A percentile compares a stretch with the other conserved stretches of the same genome.
These are phyloP conservation scores for Hymenoscyphus scutula DNA, from an alignment of 2,329 filamentous ascomycete genomes.

Conservation along the genomic window DNA sequence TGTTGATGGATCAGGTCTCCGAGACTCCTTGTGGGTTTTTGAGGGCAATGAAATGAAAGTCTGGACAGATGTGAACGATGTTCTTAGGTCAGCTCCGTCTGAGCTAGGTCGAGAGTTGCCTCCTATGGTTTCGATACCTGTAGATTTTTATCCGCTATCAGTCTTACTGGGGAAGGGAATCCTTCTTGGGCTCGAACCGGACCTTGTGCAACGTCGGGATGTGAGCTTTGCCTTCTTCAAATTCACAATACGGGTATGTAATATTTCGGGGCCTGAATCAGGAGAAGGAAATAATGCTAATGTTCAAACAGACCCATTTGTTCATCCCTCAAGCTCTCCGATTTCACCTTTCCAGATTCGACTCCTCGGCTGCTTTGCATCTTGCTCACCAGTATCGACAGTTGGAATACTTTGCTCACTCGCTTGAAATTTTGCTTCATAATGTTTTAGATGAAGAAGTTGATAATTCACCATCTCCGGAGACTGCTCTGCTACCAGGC, in stretches of 20 bases:
- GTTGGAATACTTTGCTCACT: slow-evolving; percentile 89
- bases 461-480: slow-evolving; percentile 64
- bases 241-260: slow-evolving; percentile 77
- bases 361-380: slow-evolving; percentile 75
- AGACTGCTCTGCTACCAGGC: slow-evolving; percentile 62
- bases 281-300: slow-evolving; percentile 16
- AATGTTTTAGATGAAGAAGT: slow-evolving; percentile 94
- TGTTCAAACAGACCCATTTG: slow-evolving; percentile 70
- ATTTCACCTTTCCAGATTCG: slow-evolving; percentile 72
- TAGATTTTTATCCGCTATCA: slow-evolving; percentile 96
- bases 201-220: slow-evolving; percentile 89
- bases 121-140: slow-evolving; percentile 69
- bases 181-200: slow-evolving; percentile 84
- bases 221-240: slow-evolving; percentile 87
- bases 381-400: slow-evolving; percentile 83
- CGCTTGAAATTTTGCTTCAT: slow-evolving; percentile 86
- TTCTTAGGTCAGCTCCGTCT: slow-evolving; percentile 67
- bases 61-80: slow-evolving; percentile 86
- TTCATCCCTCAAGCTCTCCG: slow-evolving; percentile 87
- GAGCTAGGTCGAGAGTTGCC: slow-evolving; percentile 69
- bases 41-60: slow-evolving; percentile 81
- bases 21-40: slow-evolving; percentile 92
- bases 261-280: too few relatives aligned
- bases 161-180: slow-evolving; percentile 87
- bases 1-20: slow-evolving; percentile 45